Conservation (phyloP, 495 filamentous ascomycete genomes). For the Trichocladium antarcticum region DNA sequence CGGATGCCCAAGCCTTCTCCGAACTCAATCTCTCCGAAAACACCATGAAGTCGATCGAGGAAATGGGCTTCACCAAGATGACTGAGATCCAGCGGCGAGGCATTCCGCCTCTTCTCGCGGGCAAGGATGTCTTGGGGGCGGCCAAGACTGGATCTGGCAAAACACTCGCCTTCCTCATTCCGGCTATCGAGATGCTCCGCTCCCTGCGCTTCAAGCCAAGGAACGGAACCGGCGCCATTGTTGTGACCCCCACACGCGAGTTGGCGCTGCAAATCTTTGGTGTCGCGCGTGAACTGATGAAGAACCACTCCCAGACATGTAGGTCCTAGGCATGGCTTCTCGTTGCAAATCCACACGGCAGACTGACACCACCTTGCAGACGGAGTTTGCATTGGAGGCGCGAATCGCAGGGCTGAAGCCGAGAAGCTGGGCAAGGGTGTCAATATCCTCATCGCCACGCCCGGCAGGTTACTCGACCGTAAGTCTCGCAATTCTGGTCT, state of each 20-base stretch:
- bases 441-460: constrained; percentile 88
- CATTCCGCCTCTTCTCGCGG: constrained; percentile 79
- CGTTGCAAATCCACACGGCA: background rate
- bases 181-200: constrained; percentile 87
- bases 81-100: constrained; percentile 86
- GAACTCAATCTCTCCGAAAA: constrained; percentile 79
- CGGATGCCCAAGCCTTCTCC: constrained; percentile 45
- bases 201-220: constrained; percentile 71
- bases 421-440: constrained; percentile 91
- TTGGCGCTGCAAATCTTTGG: constrained; percentile 93
- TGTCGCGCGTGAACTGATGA: constrained; percentile 85
- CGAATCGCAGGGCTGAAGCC: constrained; percentile 81
- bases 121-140: constrained; percentile 87
- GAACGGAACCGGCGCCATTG: constrained; percentile 72
- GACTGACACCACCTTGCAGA: constrained; percentile 29
- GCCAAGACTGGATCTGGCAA: constrained; percentile 97
- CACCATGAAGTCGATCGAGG: constrained; percentile 77
- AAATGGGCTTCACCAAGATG: constrained; percentile 90
- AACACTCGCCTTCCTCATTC: constrained; percentile 89
- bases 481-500: background rate
- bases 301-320: constrained; percentile 61
- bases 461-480: constrained; percentile 80
- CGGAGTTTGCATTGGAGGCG: constrained; percentile 91
- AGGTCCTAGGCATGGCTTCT: background rate
- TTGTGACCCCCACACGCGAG: constrained; percentile 82